Percentiles rank a stretch among this genome's conserved stretches.
Conservation (phyloP, 2,329 filamentous ascomycete species). For the Scedosporium apiospermum region DNA sequence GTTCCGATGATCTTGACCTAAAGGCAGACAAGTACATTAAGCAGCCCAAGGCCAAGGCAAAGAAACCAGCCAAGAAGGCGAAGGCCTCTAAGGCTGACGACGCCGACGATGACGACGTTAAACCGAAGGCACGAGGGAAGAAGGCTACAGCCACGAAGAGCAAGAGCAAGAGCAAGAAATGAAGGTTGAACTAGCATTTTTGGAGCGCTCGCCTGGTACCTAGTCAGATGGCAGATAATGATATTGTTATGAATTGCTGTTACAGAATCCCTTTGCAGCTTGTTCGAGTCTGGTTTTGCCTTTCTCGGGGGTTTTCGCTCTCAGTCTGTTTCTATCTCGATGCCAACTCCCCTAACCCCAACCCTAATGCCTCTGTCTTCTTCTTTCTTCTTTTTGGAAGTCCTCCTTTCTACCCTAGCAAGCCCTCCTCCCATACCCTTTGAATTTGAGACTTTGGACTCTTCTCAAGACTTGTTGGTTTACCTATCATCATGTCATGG, state of each 20-base stretch:
- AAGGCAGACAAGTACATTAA: conserved; percentile 97
- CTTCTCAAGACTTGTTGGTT: too few species aligned
- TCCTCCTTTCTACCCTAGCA: too few species aligned
- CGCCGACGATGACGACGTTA: conserved; percentile 41
- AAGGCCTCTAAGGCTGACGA: conserved; percentile 29
- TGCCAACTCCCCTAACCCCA: too few species aligned
- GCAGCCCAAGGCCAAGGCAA: conserved; percentile 62
- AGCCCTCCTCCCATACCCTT: too few species aligned
- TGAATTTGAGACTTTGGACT: too few species aligned
- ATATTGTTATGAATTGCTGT: neutral
- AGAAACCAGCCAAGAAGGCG: conserved; percentile 35
- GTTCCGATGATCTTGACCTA: conserved; percentile 64
- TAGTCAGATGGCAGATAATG: neutral
- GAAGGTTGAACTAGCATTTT: neutral
- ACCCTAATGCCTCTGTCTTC: too few species aligned
- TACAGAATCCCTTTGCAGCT: neutral
- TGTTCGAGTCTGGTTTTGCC: neutral
- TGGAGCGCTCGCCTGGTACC: neutral
- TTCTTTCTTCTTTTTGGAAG: too few species aligned
- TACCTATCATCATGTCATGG: too few species aligned
- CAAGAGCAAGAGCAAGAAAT: conserved; percentile 33
- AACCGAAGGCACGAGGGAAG: conserved; percentile 31
- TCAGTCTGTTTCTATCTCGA: neutral
- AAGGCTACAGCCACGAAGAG: conserved; percentile 31
- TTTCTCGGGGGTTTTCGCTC: neutral